Evolutionary conservation across 345 rosid species (phyloP).

Genomic region (Salix viminalis): DNA sequence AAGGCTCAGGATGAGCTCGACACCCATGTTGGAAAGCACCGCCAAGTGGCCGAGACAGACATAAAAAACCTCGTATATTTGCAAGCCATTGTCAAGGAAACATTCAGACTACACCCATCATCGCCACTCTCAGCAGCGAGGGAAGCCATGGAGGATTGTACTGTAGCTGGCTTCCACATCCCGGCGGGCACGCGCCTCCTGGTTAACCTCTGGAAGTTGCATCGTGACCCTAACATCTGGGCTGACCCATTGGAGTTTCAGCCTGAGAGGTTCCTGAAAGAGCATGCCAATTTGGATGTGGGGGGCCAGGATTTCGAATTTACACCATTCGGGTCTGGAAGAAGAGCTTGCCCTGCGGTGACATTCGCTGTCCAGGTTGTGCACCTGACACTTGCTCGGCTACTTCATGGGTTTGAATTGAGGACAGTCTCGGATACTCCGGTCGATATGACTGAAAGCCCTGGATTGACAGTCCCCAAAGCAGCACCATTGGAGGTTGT

Average conservation of each 20-base stretch:
- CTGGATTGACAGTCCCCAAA: background rate
- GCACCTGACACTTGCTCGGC: conserved; percentile 1
- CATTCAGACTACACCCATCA: conserved; percentile 12
- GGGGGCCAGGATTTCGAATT: background rate
- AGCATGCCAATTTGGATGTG: background rate
- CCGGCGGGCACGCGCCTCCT: conserved; percentile 12
- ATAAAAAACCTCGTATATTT: conserved; percentile 11
- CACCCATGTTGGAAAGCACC: background rate
- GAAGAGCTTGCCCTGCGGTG: conserved; percentile 9
- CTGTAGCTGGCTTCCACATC: conserved; percentile 7
- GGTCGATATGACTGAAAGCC: background rate
- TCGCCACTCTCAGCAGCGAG: conserved; percentile 8
- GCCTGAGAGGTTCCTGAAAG: background rate
- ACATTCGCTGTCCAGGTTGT: conserved; percentile 4
- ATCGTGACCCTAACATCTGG: background rate
- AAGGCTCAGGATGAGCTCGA: conserved; percentile 15
- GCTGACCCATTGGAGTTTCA: background rate
- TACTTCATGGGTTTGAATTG: conserved; percentile 2
- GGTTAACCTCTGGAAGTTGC: conserved; percentile 13
- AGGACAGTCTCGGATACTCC: background rate
- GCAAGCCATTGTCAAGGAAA: conserved; percentile 22
- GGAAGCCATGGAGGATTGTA: conserved; percentile 16
- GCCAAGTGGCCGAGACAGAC: conserved; percentile 8
- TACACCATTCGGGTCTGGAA: conserved; percentile 6
- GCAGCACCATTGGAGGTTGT: conserved; percentile 1